These are phyloP conservation scores for Pouteria glomerata DNA, from an alignment of 148 eudicot genomes.

Conservation along the genomic window DNA sequence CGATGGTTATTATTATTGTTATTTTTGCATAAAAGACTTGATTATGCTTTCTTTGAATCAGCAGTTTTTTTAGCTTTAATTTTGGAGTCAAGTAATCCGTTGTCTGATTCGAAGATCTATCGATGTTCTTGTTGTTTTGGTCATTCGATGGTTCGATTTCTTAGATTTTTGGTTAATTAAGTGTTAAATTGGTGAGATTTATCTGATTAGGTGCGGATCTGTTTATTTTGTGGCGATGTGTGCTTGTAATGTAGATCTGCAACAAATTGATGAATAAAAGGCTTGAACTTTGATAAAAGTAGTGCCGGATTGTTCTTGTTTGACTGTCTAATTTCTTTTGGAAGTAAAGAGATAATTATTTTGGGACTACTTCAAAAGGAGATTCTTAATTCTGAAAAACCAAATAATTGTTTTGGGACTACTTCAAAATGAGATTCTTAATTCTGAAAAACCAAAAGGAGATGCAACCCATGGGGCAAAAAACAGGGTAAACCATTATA, in stretches of 20 bases:
- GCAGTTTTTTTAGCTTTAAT: background rate
- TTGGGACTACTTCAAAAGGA: too few relatives aligned
- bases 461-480: too few relatives aligned
- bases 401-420: too few relatives aligned
- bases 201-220: conserved; percentile 2
- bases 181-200: background rate
- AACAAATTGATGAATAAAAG: background rate
- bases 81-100: background rate
- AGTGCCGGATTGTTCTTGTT: too few relatives aligned
- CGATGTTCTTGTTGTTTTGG: background rate
- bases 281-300: background rate
- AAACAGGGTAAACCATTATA: too few relatives aligned
- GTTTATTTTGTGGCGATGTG: background rate
- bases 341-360: too few relatives aligned
- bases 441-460: too few relatives aligned
- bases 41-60: background rate
- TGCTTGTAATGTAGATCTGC: conserved; percentile 2
- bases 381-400: too few relatives aligned
- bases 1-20: too few relatives aligned
- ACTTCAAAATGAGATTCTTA: too few relatives aligned
- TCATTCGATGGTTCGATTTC: background rate
- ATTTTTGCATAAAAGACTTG: background rate
- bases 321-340: too few relatives aligned
- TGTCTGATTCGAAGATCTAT: background rate
- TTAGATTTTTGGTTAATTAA: background rate